These are phyloP conservation scores for Mallotus repandus DNA, from an alignment of 441 rosid genomes.

Conservation along the genomic window DNA sequence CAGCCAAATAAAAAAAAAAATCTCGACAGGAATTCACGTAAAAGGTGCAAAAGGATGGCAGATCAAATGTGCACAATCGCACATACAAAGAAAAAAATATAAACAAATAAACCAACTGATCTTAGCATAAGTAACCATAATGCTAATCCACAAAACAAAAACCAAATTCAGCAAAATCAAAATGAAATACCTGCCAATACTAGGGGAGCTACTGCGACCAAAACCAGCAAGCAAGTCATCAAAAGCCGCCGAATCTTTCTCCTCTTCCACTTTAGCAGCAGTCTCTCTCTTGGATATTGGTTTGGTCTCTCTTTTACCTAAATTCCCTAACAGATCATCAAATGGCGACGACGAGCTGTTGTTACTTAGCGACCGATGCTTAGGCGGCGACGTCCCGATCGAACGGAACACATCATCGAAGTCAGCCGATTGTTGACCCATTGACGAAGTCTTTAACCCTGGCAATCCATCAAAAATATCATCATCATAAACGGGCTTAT, in stretches of 20 bases:
- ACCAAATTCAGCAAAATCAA: background rate
- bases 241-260: slow-evolving; percentile 39
- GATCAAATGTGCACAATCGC: too few species aligned
- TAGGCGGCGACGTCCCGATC: slow-evolving; percentile 33
- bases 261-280: slow-evolving; percentile 34
- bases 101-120: background rate
- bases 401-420: slow-evolving; percentile 51
- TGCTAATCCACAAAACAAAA: background rate
- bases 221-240: slow-evolving; percentile 79
- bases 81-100: too few species aligned
- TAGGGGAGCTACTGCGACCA: slow-evolving; percentile 57
- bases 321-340: slow-evolving; percentile 66
- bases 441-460: slow-evolving; percentile 50
- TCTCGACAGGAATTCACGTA: too few species aligned
- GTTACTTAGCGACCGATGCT: slow-evolving; percentile 24
- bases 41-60: too few species aligned
- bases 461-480: slow-evolving; percentile 72
- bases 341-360: slow-evolving; percentile 38
- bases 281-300: slow-evolving; percentile 30
- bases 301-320: slow-evolving; percentile 47
- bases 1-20: too few species aligned
- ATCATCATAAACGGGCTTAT: slow-evolving; percentile 80
- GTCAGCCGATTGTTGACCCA: slow-evolving; percentile 30
- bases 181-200: slow-evolving; percentile 41
- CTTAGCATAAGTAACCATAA: background rate